Percentiles rank a stretch among this genome's conserved stretches.
These are phyloP conservation scores for Alternaria triticimaculans DNA, from an alignment of 2,329 filamentous ascomycete species.

Conservation along the genomic window DNA sequence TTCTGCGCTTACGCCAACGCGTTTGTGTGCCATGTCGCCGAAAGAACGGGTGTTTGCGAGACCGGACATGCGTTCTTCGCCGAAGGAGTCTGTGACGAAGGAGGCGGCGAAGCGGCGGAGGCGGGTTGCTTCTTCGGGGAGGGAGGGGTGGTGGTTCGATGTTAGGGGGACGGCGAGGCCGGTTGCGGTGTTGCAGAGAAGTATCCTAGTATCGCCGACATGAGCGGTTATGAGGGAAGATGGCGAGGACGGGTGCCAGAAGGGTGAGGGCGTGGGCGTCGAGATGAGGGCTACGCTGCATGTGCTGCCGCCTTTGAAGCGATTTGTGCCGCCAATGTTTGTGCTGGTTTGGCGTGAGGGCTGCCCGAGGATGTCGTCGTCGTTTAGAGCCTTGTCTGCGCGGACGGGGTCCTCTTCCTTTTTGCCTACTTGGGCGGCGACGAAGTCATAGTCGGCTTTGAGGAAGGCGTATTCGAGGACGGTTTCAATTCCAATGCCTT, in stretches of 20 bases:
- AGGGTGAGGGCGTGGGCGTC: conserved; percentile 87
- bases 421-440: conserved; percentile 85
- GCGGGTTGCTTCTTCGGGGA: conserved; percentile 80
- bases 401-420: conserved; percentile 72
- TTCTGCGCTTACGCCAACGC: conserved; percentile 92
- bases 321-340: conserved; percentile 74
- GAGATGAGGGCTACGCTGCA: conserved; percentile 89
- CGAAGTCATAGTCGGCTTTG: conserved; percentile 91
- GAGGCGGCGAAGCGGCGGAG: conserved; percentile 84
- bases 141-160: conserved; percentile 90
- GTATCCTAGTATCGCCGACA: conserved; percentile 89
- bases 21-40: conserved; percentile 89
- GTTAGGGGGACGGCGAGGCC: conserved; percentile 83
- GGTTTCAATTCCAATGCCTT: conserved; percentile 71
- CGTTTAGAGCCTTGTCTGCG: conserved; percentile 80
- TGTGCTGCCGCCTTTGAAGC: conserved; percentile 94
- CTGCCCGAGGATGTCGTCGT: conserved; percentile 79
- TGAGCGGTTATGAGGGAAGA: conserved; percentile 87
- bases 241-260: conserved; percentile 90
- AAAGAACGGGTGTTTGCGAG: conserved; percentile 94
- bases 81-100: conserved; percentile 94
- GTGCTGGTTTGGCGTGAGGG: conserved; percentile 55
- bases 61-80: conserved; percentile 92
- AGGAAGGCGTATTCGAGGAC: conserved; percentile 92
- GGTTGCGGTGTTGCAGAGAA: conserved; percentile 86